Percentiles rank a stretch among this genome's conserved stretches.
These are phyloP conservation scores for Parathielavia hyrcaniae DNA, from an alignment of 495 filamentous ascomycete genomes.

Conservation along the genomic window DNA sequence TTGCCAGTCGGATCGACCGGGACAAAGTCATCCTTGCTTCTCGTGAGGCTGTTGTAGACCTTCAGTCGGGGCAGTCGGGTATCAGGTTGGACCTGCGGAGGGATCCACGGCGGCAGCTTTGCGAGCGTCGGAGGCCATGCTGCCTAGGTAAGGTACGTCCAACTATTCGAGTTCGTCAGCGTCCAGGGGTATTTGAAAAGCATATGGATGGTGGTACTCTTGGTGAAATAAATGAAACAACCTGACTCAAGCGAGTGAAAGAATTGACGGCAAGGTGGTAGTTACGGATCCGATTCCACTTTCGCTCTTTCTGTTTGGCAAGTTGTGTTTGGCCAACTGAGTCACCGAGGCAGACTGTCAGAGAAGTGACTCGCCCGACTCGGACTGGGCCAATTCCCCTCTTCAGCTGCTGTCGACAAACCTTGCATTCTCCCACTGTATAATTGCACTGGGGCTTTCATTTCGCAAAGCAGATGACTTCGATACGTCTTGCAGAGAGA, in stretches of 20 bases:
- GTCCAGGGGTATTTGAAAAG: background rate
- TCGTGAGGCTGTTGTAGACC: background rate
- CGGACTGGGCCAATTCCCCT: too few species aligned
- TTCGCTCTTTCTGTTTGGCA: too few species aligned
- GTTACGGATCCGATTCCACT: background rate
- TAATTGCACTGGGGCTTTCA: too few species aligned
- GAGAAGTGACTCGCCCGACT: background rate
- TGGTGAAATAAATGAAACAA: background rate
- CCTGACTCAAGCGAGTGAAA: background rate
- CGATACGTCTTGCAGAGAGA: too few species aligned
- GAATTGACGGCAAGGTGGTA: too few species aligned
- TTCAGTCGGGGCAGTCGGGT: background rate
- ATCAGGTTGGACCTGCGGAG: background rate
- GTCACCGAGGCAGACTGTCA: too few species aligned
- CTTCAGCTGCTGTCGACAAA: too few species aligned
- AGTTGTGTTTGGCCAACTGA: background rate
- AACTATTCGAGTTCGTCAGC: background rate
- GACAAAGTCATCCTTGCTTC: slow-evolving; percentile 1
- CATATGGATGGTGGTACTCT: too few species aligned
- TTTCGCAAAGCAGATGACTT: too few species aligned
- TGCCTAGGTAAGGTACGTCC: background rate
- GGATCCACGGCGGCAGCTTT: background rate
- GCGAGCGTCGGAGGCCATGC: background rate
- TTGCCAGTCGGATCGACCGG: background rate
- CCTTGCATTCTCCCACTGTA: too few species aligned